phyloP scores from a whole-genome alignment of 192 early-diverging fungal species.

The Martensiomyces pterosporus region DNA sequence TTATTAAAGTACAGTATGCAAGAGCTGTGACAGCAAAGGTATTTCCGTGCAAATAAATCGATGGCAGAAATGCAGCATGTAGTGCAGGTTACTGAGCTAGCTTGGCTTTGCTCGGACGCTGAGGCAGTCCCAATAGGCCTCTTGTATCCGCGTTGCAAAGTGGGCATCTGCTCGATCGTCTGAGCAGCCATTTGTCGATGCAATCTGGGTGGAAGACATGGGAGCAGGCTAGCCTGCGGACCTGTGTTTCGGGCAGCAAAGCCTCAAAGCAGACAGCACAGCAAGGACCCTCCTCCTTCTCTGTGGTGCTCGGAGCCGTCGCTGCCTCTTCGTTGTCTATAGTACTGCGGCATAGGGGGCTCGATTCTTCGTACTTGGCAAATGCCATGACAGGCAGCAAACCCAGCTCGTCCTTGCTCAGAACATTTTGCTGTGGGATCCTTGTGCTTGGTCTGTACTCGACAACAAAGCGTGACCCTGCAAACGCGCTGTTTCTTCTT shows the following conservation, averaged over 20 bases:
- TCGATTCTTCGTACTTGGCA: constrained; percentile 2
- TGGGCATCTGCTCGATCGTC: constrained; percentile 38
- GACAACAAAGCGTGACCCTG: background rate
- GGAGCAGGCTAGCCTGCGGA: constrained; percentile 31
- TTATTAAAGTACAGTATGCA: too few species aligned
- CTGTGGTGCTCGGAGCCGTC: background rate
- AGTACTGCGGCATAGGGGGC: background rate
- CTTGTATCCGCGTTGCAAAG: constrained; percentile 35
- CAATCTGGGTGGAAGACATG: constrained; percentile 35
- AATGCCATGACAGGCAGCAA: constrained; percentile 8
- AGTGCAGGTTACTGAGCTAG: constrained; percentile 15
- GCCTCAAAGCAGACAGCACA: constrained; percentile 38
- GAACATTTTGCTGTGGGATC: constrained; percentile 3
- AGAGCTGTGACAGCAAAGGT: too few species aligned
- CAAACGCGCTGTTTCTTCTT: background rate
- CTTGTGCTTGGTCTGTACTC: constrained; percentile 5
- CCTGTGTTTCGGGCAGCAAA: constrained; percentile 8
- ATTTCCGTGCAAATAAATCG: too few species aligned
- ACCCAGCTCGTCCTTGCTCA: constrained; percentile 11
- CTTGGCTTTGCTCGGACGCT: constrained; percentile 21
- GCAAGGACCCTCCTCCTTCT: background rate
- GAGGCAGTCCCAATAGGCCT: constrained; percentile 11
- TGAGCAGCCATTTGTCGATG: constrained; percentile 40
- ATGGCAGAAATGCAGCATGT: too few species aligned
- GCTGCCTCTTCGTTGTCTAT: too few species aligned